Percentiles rank a stretch among this genome's conserved stretches.
These are phyloP conservation scores for Chaetomium sp. DNA, from an alignment of 2,329 filamentous ascomycete species.

Conservation along the genomic window DNA sequence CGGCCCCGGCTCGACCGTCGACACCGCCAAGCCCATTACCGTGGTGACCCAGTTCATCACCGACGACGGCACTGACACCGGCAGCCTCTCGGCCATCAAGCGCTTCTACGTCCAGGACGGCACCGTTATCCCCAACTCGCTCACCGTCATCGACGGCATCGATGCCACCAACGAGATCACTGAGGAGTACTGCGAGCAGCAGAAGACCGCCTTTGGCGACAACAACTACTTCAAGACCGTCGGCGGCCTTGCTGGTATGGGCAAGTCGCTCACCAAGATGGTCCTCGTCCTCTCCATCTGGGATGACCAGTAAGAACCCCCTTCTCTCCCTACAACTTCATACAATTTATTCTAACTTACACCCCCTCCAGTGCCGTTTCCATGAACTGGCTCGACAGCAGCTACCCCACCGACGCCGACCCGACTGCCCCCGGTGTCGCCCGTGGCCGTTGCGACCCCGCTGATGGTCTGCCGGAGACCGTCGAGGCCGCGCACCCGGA, in stretches of 20 bases:
- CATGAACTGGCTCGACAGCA: slow-evolving; percentile 61
- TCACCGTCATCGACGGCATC: slow-evolving; percentile 23
- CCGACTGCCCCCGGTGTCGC: slow-evolving; percentile 35
- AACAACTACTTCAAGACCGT: slow-evolving; percentile 41
- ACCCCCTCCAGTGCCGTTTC: slow-evolving; percentile 24
- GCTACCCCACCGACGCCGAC: slow-evolving; percentile 40
- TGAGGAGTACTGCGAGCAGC: slow-evolving; percentile 46
- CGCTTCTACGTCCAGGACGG: slow-evolving; percentile 54
- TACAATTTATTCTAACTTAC: background rate
- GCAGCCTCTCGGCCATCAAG: slow-evolving; percentile 46
- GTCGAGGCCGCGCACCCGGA: slow-evolving; percentile 37
- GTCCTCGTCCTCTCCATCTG: slow-evolving; percentile 34
- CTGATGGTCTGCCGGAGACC: slow-evolving; percentile 38
- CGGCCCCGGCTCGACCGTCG: slow-evolving; percentile 44
- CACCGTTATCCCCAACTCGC: slow-evolving; percentile 42
- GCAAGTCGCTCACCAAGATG: slow-evolving; percentile 30
- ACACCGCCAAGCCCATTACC: slow-evolving; percentile 48
- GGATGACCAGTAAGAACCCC: slow-evolving; percentile 45
- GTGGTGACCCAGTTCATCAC: slow-evolving; percentile 52
- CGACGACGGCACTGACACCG: slow-evolving; percentile 34
- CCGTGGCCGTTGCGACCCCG: slow-evolving; percentile 42
- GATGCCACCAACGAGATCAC: slow-evolving; percentile 37
- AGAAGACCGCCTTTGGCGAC: slow-evolving; percentile 49
- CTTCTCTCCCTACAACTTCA: background rate
- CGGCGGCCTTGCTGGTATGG: slow-evolving; percentile 51